Base-by-base conservation (phyloP, 257 asterid species). In the Mentha longifolia region DNA sequence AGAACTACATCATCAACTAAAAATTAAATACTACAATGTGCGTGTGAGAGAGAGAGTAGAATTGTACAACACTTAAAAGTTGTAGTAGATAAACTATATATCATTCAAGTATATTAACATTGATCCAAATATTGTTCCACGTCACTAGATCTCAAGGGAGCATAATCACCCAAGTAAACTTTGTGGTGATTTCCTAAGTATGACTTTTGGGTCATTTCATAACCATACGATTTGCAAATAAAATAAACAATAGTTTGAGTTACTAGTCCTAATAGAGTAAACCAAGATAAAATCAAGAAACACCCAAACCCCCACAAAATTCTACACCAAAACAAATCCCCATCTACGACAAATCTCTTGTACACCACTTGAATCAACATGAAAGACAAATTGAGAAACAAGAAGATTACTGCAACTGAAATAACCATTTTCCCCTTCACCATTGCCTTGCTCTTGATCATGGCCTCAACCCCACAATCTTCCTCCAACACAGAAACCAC, bases 401-500 rank as follows among this genome's bases (percentile, higher is more conserved):
- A 13, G 65, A 78, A 73, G 28, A 25, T 25, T 2, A 67, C 45
- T 10, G 35, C 70, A 12, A 12, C 45, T 28, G 78, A 78, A 78
- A 73, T 73, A 13, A 33, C 73, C 70, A 57, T 15, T 5, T 74
- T 68, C 37, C 82, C 82, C 76, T 30, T 78, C 35, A 63, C 62
- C 52, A 78, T 4, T n/a, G 6, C 55, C 43, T 13, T 25, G 74
- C 79, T 62, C 73, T 28, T 78, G 35, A 78, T 57, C 79, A 78
- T 46, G 43, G 82, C 82, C 35, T 52, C 73, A 59, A 69, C 19
- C 46, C 79, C 82, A 57, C 67, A 68, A 8, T 45, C 65, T 14
- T 74, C 68, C 50, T 74, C 82, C 76, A 78, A 68, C 14, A 78
- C 79, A 4, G 79, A 73, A 4, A 78, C 72, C 76, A 69, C 82